phyloP scores from a whole-genome alignment of 768 basidiomycete species.

The Lanmaoa pseudosensibilis region DNA sequence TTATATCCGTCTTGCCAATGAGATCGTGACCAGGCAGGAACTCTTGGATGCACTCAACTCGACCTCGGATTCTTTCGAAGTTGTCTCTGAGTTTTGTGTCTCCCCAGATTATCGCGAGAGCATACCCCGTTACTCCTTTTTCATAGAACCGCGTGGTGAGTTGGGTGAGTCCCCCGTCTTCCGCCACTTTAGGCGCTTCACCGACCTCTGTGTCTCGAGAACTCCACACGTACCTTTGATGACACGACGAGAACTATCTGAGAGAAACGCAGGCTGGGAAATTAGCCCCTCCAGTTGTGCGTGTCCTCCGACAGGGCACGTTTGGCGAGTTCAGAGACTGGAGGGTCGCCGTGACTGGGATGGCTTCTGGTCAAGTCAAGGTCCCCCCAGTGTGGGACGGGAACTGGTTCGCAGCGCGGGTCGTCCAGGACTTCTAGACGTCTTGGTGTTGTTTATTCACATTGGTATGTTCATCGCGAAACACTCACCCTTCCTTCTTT shows the following conservation, averaged over 20 bases:
- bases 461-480: not conserved
- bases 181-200: too few relatives aligned
- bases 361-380: constrained; percentile 22
- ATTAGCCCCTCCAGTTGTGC: constrained; percentile 11
- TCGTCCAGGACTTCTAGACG: constrained; percentile 15
- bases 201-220: constrained; percentile 5
- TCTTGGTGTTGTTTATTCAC: not conserved
- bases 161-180: constrained; percentile 8
- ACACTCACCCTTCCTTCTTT: too few relatives aligned
- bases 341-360: constrained; percentile 17
- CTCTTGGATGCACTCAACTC: constrained; percentile 17
- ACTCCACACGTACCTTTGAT: constrained; percentile 7
- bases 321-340: constrained; percentile 23
- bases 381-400: constrained; percentile 16
- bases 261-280: constrained; percentile 10
- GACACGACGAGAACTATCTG: constrained; percentile 19
- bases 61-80: constrained; percentile 15
- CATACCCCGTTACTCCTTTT: constrained; percentile 20
- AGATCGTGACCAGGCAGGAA: constrained; percentile 24
- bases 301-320: constrained; percentile 19
- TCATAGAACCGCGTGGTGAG: constrained; percentile 16
- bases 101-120: constrained; percentile 18
- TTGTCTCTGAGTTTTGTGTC: constrained; percentile 24
- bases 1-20: constrained; percentile 22
- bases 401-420: constrained; percentile 19